Evolutionary conservation across 2,329 filamentous ascomycete species (phyloP).

Genomic region (Epicoccum sorghinum): DNA sequence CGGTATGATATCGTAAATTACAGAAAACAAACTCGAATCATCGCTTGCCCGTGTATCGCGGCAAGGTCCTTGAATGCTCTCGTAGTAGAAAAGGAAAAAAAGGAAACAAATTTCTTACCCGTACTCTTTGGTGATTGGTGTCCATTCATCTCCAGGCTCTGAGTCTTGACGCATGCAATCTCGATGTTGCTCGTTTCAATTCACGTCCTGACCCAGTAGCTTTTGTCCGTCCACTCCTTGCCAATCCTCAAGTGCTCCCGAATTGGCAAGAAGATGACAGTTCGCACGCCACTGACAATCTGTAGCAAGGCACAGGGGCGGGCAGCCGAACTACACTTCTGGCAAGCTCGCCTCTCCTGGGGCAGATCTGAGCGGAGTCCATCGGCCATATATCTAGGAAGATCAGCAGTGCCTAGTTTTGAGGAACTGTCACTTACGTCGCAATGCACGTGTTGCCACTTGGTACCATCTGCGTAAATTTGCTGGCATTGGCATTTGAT

Average conservation of each 20-base stretch:
- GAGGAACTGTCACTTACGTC: background rate
- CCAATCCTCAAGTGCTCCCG: background rate
- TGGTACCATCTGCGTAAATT: constrained; percentile 10
- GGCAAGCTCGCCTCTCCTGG: constrained; percentile 14
- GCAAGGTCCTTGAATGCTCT: no score
- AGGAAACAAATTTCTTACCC: no score
- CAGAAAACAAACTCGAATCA: no score
- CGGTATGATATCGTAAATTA: constrained; percentile 4
- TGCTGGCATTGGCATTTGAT: background rate
- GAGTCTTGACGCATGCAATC: no score
- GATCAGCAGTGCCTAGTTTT: no score
- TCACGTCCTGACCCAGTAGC: constrained; percentile 5
- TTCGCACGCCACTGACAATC: constrained; percentile 13
- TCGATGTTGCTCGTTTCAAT: no score
- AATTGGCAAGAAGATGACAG: constrained; percentile 23
- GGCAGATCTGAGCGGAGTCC: constrained; percentile 2
- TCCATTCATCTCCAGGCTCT: no score
- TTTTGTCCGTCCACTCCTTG: constrained; percentile 8
- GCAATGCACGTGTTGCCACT: constrained; percentile 14
- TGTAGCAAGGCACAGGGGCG: constrained; percentile 22
- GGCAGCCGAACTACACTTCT: constrained; percentile 6
- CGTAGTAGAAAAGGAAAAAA: no score
- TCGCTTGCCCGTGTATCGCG: no score
- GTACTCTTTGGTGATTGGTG: no score
- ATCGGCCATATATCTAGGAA: constrained; percentile 4